Percentiles rank a stretch among this genome's conserved stretches.
phyloP scores from a whole-genome alignment of 768 basidiomycete genomes.

The Hygrocybe coccinea region DNA sequence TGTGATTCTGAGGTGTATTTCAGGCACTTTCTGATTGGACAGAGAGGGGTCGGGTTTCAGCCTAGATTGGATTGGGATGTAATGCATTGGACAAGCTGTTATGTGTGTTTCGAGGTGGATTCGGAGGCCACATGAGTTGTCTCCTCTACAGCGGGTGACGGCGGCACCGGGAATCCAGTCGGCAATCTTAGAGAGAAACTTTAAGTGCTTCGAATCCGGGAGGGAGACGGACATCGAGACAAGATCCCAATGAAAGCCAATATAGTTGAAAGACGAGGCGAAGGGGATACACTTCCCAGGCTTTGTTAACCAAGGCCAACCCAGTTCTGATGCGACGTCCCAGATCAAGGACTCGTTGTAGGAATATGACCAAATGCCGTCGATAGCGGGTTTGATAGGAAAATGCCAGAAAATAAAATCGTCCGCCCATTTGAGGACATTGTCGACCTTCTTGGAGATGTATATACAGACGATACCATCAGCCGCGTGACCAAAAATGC shows the following conservation, averaged over 20 bases:
- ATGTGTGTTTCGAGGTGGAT: no score
- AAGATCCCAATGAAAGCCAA: slow-evolving; percentile 32
- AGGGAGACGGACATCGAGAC: slow-evolving; percentile 19
- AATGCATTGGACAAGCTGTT: no score
- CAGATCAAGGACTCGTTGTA: slow-evolving; percentile 3
- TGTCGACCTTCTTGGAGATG: slow-evolving; percentile 1
- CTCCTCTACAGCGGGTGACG: no score
- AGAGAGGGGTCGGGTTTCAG: no score
- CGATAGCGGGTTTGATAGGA: not conserved
- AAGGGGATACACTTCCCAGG: slow-evolving; percentile 19
- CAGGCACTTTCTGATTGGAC: no score
- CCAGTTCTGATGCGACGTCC: not conserved
- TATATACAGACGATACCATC: slow-evolving; percentile 17
- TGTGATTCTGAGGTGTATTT: no score
- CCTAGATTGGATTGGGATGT: no score
- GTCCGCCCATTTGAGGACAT: slow-evolving; percentile 21
- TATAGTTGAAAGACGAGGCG: slow-evolving; percentile 14
- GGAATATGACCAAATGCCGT: not conserved
- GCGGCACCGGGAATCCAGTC: not conserved
- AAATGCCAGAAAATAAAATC: slow-evolving; percentile 13
- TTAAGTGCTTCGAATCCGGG: not conserved
- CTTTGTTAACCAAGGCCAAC: not conserved
- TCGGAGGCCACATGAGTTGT: no score
- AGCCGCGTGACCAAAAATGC: slow-evolving; percentile 16
- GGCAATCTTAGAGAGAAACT: not conserved